Base-by-base conservation (phyloP, 768 basidiomycete species). In the Trametes meyenii region DNA sequence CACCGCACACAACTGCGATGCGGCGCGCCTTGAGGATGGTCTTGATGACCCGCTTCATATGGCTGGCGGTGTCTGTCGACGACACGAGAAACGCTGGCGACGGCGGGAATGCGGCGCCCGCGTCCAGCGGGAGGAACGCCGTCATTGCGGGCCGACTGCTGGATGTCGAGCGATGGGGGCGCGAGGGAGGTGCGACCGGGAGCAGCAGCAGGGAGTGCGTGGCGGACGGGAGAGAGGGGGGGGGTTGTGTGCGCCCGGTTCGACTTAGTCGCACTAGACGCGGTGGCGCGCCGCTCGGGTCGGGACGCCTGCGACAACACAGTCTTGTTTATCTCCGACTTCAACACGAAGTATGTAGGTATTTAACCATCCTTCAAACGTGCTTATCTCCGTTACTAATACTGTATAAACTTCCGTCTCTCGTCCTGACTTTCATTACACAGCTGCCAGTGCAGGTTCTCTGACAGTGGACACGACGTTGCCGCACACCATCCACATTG, bases 1-100 rank as follows among this genome's bases (percentile, higher is more conserved):
- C 60, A 92, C 92, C 93, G 72, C 88, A 92, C 57, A 95, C 84
- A 66, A 94, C 87, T n/a, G 93, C 90, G 69, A 95, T 82, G 53
- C 90, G 83, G 73, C 83, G 88, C 8, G 93, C 90, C 74, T 90
- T 91, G 69, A 90, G 71, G 63, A 94, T 86, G 33, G 90, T 78
- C 68, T 83, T 86, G 59, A 89, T 74, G 16, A 82, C 80, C 64
- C 79, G 84, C 54, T 78, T 73, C 38, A 88, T 69, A 55, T 88
- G 84, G 39, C 74, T 70, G 33, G 63, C 67, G 16, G 78, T 77
- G 65, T 86, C 78, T 23, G 74, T 58, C n/a, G 85, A 69, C 33
- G 75, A 76, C 12, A 78, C 67, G 46, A 89, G 74, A 70, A 89
- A 90, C 0, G 85, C 64, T 3, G 88, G 88, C 0, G 76, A 75